Evolutionary conservation across 2,329 filamentous ascomycete species (phyloP).

Genomic region (Alternaria solani): DNA sequence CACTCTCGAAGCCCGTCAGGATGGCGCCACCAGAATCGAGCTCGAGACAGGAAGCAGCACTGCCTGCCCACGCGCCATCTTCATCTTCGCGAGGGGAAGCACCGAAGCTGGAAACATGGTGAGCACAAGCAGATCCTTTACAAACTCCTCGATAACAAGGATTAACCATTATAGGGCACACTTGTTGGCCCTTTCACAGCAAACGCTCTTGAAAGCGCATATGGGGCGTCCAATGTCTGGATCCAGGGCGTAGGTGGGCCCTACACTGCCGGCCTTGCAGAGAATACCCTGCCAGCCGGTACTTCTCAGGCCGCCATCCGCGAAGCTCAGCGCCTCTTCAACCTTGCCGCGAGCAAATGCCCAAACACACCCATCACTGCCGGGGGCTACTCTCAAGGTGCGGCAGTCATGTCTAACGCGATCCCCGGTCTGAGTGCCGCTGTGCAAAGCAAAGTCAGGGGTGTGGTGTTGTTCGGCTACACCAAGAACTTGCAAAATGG

Average conservation of each 20-base stretch:
- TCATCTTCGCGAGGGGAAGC: constrained; percentile 30
- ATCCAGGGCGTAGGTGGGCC: constrained; percentile 39
- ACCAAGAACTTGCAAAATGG: constrained; percentile 48
- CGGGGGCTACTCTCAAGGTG: constrained; percentile 52
- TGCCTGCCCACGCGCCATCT: constrained; percentile 27
- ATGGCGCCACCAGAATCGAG: constrained; percentile 19
- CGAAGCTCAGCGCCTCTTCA: constrained; percentile 44
- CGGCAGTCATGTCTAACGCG: constrained; percentile 46
- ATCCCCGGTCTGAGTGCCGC: constrained; percentile 35
- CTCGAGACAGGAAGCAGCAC: constrained; percentile 22
- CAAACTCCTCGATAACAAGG: not conserved
- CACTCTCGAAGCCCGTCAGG: constrained; percentile 14
- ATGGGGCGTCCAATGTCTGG: constrained; percentile 24
- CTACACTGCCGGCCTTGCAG: constrained; percentile 46
- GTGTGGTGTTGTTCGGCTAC: constrained; percentile 50
- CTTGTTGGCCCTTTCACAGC: constrained; percentile 15
- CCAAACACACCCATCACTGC: constrained; percentile 48
- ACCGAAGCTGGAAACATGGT: constrained; percentile 34
- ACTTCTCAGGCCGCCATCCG: constrained; percentile 41
- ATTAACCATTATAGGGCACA: not conserved
- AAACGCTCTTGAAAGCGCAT: constrained; percentile 20
- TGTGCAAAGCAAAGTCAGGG: constrained; percentile 42
- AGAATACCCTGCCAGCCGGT: constrained; percentile 43
- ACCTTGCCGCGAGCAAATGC: constrained; percentile 47
- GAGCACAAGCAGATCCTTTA: not conserved